A percentile compares a stretch with the other conserved stretches of the same genome.
Conservation (phyloP, 2,329 filamentous ascomycete species). For the Diaporthe longicolla region DNA sequence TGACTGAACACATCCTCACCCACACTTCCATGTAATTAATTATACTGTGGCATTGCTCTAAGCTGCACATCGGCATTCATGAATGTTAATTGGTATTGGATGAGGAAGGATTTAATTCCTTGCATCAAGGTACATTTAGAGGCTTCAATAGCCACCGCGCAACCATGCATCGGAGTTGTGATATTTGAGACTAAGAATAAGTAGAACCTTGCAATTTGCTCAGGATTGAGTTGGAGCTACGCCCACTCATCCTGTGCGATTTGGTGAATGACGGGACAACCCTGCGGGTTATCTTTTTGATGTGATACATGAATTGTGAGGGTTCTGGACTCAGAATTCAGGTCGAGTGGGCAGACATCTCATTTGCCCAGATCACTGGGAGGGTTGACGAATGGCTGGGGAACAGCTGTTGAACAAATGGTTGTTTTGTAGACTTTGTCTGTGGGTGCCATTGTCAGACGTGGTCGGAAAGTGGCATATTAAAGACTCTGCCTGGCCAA, state of each 20-base stretch:
- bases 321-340: not conserved
- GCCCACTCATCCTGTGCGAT: not conserved
- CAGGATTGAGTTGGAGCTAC: not conserved
- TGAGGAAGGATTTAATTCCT: too few species aligned
- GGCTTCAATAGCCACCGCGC: not conserved
- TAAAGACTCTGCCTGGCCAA: not conserved
- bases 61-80: not conserved
- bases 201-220: not conserved
- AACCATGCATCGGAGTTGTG: not conserved
- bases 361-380: slow-evolving; percentile 8
- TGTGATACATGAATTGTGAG: not conserved
- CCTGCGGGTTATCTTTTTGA: not conserved
- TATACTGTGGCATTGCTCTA: not conserved
- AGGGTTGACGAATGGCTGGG: slow-evolving; percentile 41
- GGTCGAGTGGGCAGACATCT: not conserved
- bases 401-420: slow-evolving; percentile 33
- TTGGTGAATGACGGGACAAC: not conserved
- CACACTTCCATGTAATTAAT: not conserved
- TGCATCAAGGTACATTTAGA: not conserved
- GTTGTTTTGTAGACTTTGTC: not conserved
- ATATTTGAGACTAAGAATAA: not conserved
- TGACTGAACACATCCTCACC: too few species aligned
- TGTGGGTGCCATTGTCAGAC: slow-evolving; percentile 6
- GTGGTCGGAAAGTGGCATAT: not conserved
- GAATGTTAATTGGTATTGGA: not conserved